A percentile compares a stretch with the other conserved stretches of the same genome.
These are phyloP conservation scores for Tirmania nivea DNA, from an alignment of 495 filamentous ascomycete species.

Conservation along the genomic window DNA sequence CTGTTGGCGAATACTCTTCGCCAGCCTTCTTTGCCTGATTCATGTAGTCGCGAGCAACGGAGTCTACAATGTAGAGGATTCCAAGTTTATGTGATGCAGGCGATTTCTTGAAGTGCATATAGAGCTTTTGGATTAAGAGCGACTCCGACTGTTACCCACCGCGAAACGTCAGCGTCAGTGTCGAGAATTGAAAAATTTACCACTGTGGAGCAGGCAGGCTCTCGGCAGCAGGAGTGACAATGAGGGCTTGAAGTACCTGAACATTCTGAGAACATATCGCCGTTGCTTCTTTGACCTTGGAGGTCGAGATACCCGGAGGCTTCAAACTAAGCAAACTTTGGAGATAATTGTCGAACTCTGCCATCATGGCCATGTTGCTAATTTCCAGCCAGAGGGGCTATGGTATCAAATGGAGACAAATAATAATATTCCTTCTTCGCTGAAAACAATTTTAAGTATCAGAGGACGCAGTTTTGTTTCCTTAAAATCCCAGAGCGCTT, in stretches of 20 bases:
- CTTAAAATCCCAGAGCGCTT: background rate
- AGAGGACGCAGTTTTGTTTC: background rate
- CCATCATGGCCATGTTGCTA: constrained; percentile 30
- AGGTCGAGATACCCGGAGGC: constrained; percentile 78
- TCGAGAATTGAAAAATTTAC: too few relatives aligned
- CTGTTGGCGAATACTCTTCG: constrained; percentile 52
- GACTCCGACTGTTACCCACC: constrained; percentile 59
- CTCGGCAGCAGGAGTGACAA: constrained; percentile 2
- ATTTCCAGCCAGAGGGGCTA: constrained; percentile 5
- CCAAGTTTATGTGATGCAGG: constrained; percentile 91
- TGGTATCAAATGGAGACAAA: background rate
- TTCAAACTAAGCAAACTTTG: constrained; percentile 81
- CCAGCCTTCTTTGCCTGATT: constrained; percentile 74
- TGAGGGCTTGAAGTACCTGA: constrained; percentile 45
- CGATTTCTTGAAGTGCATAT: constrained; percentile 90
- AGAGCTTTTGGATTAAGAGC: constrained; percentile 84
- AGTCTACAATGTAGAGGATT: constrained; percentile 99
- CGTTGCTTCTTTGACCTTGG: constrained; percentile 72
- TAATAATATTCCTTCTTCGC: background rate
- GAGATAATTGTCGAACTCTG: constrained; percentile 72
- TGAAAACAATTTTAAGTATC: too few relatives aligned
- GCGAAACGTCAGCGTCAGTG: background rate
- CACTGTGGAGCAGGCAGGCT: background rate
- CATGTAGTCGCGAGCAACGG: constrained; percentile 96
- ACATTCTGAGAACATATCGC: constrained; percentile 70